phyloP scores from a whole-genome alignment of 306 rosid genomes.

The Gynostemma pentaphyllum region DNA sequence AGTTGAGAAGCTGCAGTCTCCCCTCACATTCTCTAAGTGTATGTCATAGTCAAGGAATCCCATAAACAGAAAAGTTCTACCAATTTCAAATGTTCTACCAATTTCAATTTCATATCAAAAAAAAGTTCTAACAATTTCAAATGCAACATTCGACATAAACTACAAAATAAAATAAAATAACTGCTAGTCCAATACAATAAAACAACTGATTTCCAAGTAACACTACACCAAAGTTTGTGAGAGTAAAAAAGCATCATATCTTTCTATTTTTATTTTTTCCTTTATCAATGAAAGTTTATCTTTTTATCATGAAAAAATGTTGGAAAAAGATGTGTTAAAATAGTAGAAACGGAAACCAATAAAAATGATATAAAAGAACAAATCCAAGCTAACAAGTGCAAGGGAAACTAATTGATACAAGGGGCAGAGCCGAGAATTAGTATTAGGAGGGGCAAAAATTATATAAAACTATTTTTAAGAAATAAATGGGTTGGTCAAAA shows the following conservation, averaged over 20 bases:
- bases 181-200: background rate
- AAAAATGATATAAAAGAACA: no score
- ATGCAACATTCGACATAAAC: background rate
- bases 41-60: conserved; percentile 62
- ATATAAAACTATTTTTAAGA: no score
- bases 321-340: background rate
- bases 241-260: background rate
- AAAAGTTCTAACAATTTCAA: conserved; percentile 12
- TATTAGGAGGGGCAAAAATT: no score
- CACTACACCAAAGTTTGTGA: background rate
- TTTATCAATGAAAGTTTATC: no score
- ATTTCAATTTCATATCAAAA: no score
- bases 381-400: background rate
- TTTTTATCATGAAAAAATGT: background rate
- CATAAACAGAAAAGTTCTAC: conserved; percentile 4
- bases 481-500: no score
- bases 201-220: background rate
- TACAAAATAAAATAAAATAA: background rate
- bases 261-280: no score
- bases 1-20: conserved; percentile 60
- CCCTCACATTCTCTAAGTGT: conserved; percentile 62
- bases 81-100: conserved; percentile 9
- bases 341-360: background rate
- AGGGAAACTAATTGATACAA: no score
- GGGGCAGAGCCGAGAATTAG: no score